These are phyloP conservation scores for Yamadazyma paraphyllophila DNA, from an alignment of 805 yeast species.

Conservation along the genomic window DNA sequence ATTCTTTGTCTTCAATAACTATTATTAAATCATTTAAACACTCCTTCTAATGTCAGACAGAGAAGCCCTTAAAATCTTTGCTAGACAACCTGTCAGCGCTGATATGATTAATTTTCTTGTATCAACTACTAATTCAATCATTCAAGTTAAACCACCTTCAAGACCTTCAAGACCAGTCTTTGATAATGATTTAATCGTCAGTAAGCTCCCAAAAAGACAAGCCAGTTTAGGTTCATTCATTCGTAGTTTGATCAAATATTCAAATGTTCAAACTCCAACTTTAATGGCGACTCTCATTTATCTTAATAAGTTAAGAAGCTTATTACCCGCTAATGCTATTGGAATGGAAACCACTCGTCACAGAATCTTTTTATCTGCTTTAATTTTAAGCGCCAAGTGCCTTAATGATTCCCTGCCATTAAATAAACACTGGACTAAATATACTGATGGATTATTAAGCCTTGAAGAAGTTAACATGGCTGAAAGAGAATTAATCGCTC, in stretches of 20 bases:
- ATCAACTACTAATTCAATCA: conserved; percentile 56
- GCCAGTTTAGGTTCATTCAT: conserved; percentile 60
- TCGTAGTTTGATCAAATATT: conserved; percentile 64
- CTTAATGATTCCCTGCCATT: conserved; percentile 92
- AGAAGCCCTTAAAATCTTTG: conserved; percentile 52
- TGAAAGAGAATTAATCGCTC: conserved; percentile 80
- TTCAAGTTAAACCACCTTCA: conserved; percentile 37
- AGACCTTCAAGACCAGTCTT: conserved; percentile 30
- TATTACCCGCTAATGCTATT: conserved; percentile 81
- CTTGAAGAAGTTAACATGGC: conserved; percentile 83
- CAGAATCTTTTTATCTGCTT: conserved; percentile 84
- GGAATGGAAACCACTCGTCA: conserved; percentile 94
- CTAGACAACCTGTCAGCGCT: conserved; percentile 52
- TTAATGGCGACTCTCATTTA: conserved; percentile 90
- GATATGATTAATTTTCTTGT: conserved; percentile 61
- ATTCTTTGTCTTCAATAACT: not conserved
- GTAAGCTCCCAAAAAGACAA: conserved; percentile 21
- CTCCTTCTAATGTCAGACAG: conserved; percentile 23
- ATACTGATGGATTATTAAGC: conserved; percentile 81
- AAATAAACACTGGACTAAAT: conserved; percentile 93
- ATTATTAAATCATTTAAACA: not conserved
- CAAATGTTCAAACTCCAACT: conserved; percentile 94
- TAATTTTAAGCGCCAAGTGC: conserved; percentile 88
- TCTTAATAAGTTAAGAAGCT: conserved; percentile 68
- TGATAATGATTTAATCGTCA: conserved; percentile 23